phyloP scores from a whole-genome alignment of 768 basidiomycete species.

The Dioszegia aurantiaca region DNA sequence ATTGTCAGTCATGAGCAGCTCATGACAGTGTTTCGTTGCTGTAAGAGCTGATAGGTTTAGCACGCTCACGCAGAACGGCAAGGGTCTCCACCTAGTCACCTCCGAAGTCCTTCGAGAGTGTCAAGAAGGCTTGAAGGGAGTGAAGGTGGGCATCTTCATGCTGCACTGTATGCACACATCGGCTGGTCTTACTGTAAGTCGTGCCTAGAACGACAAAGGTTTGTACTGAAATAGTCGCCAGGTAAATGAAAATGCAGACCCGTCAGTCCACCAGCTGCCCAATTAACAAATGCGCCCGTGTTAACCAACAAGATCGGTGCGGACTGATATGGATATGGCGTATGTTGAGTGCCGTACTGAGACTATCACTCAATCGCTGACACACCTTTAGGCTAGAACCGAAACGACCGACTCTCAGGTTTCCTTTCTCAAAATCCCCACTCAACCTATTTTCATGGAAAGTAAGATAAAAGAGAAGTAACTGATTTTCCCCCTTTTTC shows the following conservation, averaged over 20 bases:
- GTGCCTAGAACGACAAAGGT: conserved; percentile 62
- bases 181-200: conserved; percentile 63
- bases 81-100: conserved; percentile 74
- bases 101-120: conserved; percentile 69
- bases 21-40: too few relatives aligned
- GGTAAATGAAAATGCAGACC: conserved; percentile 85
- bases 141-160: conserved; percentile 81
- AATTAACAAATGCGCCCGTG: not conserved
- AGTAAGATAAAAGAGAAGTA: too few relatives aligned
- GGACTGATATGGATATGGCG: conserved; percentile 86
- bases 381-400: too few relatives aligned
- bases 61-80: conserved; percentile 44
- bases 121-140: conserved; percentile 64
- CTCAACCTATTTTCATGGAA: too few relatives aligned
- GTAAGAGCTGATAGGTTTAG: conserved; percentile 22
- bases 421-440: too few relatives aligned
- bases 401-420: too few relatives aligned
- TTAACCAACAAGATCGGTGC: conserved; percentile 21
- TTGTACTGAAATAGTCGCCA: conserved; percentile 47
- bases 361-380: too few relatives aligned
- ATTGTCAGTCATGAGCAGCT: conserved; percentile 55
- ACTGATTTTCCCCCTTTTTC: too few relatives aligned
- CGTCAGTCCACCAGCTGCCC: conserved; percentile 53
- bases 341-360: conserved; percentile 7
- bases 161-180: conserved; percentile 67